Conservation (phyloP, 129 eudicot genomes). For the Arctium minus region DNA sequence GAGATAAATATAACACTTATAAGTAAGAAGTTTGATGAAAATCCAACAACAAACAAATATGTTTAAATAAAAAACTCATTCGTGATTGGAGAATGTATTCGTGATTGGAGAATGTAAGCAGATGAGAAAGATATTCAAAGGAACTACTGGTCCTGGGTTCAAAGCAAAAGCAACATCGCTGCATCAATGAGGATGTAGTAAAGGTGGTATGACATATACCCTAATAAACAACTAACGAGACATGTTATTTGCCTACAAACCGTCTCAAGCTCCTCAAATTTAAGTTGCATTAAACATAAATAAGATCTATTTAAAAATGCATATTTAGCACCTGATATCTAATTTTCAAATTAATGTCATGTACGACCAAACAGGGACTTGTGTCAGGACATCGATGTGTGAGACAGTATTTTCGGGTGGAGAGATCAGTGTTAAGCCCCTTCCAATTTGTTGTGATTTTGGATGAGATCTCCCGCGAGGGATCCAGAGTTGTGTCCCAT, state of each 20-base stretch:
- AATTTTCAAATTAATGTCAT: not conserved
- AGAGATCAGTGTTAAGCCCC: too few relatives aligned
- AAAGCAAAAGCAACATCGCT: not conserved
- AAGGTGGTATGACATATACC: not conserved
- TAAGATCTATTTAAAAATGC: not conserved
- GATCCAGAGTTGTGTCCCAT: too few relatives aligned
- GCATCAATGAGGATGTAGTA: not conserved
- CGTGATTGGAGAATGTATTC: not conserved
- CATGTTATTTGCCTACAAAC: not conserved
- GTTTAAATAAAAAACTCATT: not conserved
- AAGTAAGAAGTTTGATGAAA: not conserved
- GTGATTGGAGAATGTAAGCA: not conserved
- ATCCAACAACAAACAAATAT: not conserved
- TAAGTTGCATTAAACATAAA: not conserved
- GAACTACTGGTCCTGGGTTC: not conserved
- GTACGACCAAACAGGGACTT: not conserved
- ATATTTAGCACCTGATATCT: not conserved
- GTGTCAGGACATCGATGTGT: too few relatives aligned
- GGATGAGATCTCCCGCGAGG: too few relatives aligned
- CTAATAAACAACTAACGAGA: not conserved
- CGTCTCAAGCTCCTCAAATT: not conserved
- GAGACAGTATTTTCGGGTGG: too few relatives aligned
- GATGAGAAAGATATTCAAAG: not conserved
- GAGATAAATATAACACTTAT: conserved; percentile 7
- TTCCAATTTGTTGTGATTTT: too few relatives aligned